Percentiles rank a stretch among this genome's conserved stretches.
Evolutionary conservation across 768 basidiomycete species (phyloP).

Genomic region (Psilocybe azurescens): DNA sequence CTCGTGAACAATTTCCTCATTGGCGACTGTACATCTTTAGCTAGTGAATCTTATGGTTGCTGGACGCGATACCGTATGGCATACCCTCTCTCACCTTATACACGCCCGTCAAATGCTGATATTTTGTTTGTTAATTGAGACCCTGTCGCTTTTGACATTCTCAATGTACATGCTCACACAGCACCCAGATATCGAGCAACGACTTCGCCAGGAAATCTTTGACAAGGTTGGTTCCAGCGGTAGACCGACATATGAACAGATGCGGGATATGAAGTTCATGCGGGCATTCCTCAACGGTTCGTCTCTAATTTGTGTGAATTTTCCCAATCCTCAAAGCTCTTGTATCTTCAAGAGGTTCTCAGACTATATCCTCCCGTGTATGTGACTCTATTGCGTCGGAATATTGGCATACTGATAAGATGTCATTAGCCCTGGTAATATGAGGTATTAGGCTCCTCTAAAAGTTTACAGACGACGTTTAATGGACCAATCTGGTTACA

Average conservation of each 20-base stretch:
- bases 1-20: neutral
- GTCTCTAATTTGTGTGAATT: conserved; percentile 11
- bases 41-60: conserved; percentile 56
- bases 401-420: neutral
- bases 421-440: neutral
- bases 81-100: neutral
- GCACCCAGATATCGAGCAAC: conserved; percentile 43
- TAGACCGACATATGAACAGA: conserved; percentile 47
- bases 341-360: conserved; percentile 41
- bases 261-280: conserved; percentile 49
- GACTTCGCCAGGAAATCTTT: conserved; percentile 46
- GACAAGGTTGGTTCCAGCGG: conserved; percentile 39
- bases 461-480: too few relatives aligned
- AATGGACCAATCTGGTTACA: too few relatives aligned
- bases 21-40: neutral
- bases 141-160: conserved; percentile 45
- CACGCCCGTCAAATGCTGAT: too few relatives aligned
- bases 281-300: conserved; percentile 40
- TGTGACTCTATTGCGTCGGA: conserved; percentile 9
- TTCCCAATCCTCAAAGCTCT: neutral
- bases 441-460: neutral
- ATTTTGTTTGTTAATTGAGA: too few relatives aligned
- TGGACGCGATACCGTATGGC: conserved; percentile 55
- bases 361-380: conserved; percentile 45
- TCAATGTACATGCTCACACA: conserved; percentile 48